These are phyloP conservation scores for Mycena capillaripes DNA, from an alignment of 768 basidiomycete species.

Conservation along the genomic window DNA sequence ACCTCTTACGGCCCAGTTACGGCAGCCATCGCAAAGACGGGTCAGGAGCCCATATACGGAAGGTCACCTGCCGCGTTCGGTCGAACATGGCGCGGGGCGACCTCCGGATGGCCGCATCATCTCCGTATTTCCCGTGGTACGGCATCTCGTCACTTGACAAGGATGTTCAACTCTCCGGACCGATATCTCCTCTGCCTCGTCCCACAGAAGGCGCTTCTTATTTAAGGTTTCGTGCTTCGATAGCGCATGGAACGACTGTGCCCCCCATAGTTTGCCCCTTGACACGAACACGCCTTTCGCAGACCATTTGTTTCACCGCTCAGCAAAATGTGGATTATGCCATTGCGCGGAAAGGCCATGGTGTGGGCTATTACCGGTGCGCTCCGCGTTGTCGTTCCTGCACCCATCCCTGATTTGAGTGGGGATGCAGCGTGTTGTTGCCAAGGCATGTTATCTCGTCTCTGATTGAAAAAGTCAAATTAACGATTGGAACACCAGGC, in stretches of 20 bases:
- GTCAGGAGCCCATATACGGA: no score
- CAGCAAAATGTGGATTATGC: slow-evolving; percentile 51
- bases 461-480: not conserved
- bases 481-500: not conserved
- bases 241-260: no score
- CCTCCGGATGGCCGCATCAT: no score
- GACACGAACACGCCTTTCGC: not conserved
- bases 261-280: not conserved
- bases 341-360: slow-evolving; percentile 52
- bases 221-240: not conserved
- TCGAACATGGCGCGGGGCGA: no score
- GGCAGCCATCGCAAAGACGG: no score
- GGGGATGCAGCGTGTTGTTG: slow-evolving; percentile 52
- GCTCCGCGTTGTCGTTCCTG: not conserved
- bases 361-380: slow-evolving; percentile 57
- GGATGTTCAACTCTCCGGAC: no score
- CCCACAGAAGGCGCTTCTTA: not conserved
- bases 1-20: no score
- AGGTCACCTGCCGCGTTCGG: no score
- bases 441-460: slow-evolving; percentile 40
- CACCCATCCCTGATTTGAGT: not conserved
- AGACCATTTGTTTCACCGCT: not conserved
- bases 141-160: no score
- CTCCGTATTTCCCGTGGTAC: no score
- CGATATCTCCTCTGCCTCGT: no score